Conservation (phyloP, 1,284 basidiomycete genomes). For the Boletus semigastroideus region DNA sequence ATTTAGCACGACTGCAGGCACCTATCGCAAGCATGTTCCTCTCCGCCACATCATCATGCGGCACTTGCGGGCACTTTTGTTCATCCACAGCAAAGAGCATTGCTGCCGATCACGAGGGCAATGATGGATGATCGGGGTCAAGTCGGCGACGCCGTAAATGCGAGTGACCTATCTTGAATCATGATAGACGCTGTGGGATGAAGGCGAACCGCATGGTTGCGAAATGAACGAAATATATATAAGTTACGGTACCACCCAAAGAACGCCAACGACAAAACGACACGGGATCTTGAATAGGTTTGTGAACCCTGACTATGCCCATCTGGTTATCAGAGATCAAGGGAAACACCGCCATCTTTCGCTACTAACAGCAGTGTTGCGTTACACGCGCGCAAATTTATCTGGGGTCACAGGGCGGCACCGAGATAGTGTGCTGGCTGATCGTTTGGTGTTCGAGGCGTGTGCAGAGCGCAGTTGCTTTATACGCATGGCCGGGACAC, state of each 20-base stretch:
- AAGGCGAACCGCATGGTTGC: slow-evolving; percentile 9
- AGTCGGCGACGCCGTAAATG: slow-evolving; percentile 27
- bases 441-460: slow-evolving; percentile 5
- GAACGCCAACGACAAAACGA: slow-evolving; percentile 8
- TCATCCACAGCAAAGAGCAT: slow-evolving; percentile 15
- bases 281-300: slow-evolving; percentile 7
- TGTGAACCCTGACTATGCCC: slow-evolving; percentile 11
- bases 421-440: slow-evolving; percentile 22
- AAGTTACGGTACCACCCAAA: slow-evolving; percentile 11
- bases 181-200: slow-evolving; percentile 19
- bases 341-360: slow-evolving; percentile 13
- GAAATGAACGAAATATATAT: slow-evolving; percentile 15
- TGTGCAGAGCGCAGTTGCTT: slow-evolving; percentile 6
- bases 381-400: slow-evolving; percentile 9
- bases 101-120: slow-evolving; percentile 25
- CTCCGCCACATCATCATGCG: slow-evolving; percentile 1
- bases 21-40: slow-evolving; percentile 4
- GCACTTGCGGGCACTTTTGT: slow-evolving; percentile 10
- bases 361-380: slow-evolving; percentile 16
- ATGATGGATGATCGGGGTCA: slow-evolving; percentile 31
- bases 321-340: slow-evolving; percentile 13
- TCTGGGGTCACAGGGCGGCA: slow-evolving; percentile 23
- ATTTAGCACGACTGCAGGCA: slow-evolving; percentile 15
- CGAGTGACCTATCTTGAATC: slow-evolving; percentile 6
- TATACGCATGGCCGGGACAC: slow-evolving; percentile 2